Percentiles rank a stretch among this genome's conserved stretches.
These are phyloP conservation scores for Arachis hypogaea DNA, from an alignment of 306 rosid species.

Conservation along the genomic window DNA sequence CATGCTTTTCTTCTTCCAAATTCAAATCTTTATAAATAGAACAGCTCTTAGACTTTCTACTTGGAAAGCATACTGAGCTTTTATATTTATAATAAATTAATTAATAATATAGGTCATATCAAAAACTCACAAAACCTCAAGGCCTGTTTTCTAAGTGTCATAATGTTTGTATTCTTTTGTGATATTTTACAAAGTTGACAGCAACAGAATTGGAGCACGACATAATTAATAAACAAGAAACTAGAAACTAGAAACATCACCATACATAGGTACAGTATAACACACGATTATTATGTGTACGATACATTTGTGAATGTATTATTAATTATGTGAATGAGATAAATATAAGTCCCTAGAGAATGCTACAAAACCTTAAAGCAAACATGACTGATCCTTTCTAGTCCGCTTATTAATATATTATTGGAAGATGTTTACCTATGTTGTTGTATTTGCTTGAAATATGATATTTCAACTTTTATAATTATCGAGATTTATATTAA, in stretches of 20 bases:
- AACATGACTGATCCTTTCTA: background rate
- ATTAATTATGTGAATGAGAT: background rate
- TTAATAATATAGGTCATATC: background rate
- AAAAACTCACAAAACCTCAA: constrained; percentile 21
- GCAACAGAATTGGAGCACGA: constrained; percentile 1
- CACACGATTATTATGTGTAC: too few relatives aligned
- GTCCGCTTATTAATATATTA: background rate
- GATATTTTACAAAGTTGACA: constrained; percentile 21
- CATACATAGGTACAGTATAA: too few relatives aligned
- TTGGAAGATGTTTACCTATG: too few relatives aligned
- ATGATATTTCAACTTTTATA: too few relatives aligned
- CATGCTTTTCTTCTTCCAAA: background rate
- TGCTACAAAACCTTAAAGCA: background rate
- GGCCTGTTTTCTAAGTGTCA: background rate
- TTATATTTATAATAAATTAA: background rate
- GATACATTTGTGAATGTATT: too few relatives aligned
- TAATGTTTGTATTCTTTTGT: background rate
- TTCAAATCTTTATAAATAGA: background rate
- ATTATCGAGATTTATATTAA: too few relatives aligned
- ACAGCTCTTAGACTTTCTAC: constrained; percentile 10
- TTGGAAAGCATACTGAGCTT: constrained; percentile 23
- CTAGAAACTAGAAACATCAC: constrained; percentile 28
- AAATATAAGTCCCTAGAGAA: background rate
- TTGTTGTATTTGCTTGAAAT: too few relatives aligned
- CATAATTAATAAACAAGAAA: background rate